Conservation (phyloP, 2,329 filamentous ascomycete genomes). For the Aspergillus sp. region DNA sequence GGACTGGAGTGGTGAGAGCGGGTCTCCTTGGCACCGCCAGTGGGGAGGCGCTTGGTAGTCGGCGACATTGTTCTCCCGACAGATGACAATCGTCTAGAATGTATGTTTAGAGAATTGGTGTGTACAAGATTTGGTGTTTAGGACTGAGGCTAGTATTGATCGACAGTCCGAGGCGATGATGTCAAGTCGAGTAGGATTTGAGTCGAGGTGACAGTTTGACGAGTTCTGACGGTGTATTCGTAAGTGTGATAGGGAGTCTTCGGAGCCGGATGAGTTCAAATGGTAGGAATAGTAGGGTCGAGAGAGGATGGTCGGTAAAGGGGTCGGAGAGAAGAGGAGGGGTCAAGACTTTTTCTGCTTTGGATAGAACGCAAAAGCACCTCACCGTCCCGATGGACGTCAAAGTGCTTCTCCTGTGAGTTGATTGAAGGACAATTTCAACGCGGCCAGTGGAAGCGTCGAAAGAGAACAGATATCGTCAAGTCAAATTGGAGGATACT, state of each 20-base stretch:
- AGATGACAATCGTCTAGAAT: too few relatives aligned
- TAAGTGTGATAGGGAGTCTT: slow-evolving; percentile 11
- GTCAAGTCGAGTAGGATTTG: neutral
- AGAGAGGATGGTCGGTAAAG: slow-evolving; percentile 13
- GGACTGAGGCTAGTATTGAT: too few relatives aligned
- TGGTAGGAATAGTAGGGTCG: slow-evolving; percentile 11
- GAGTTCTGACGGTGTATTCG: slow-evolving; percentile 12
- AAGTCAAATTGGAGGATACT: slow-evolving; percentile 55
- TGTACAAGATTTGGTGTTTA: too few relatives aligned
- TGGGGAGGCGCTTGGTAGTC: slow-evolving; percentile 23
- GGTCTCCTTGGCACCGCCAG: slow-evolving; percentile 24
- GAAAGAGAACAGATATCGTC: slow-evolving; percentile 57
- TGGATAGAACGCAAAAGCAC: slow-evolving; percentile 30
- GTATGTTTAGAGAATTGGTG: too few relatives aligned
- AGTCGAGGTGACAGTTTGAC: slow-evolving; percentile 5
- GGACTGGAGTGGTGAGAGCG: slow-evolving; percentile 22
- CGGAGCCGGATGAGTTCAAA: neutral
- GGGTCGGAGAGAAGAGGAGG: slow-evolving; percentile 12
- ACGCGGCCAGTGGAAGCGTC: slow-evolving; percentile 46
- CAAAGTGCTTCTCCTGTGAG: slow-evolving; percentile 37
- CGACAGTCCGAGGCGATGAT: neutral
- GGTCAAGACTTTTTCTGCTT: slow-evolving; percentile 8
- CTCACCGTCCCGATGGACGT: slow-evolving; percentile 35
- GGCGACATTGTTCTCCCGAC: slow-evolving; percentile 19
- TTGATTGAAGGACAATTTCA: slow-evolving; percentile 58